Evolutionary conservation across 805 yeast genomes (phyloP).

Genomic region (Tetrapisispora phaffii): DNA sequence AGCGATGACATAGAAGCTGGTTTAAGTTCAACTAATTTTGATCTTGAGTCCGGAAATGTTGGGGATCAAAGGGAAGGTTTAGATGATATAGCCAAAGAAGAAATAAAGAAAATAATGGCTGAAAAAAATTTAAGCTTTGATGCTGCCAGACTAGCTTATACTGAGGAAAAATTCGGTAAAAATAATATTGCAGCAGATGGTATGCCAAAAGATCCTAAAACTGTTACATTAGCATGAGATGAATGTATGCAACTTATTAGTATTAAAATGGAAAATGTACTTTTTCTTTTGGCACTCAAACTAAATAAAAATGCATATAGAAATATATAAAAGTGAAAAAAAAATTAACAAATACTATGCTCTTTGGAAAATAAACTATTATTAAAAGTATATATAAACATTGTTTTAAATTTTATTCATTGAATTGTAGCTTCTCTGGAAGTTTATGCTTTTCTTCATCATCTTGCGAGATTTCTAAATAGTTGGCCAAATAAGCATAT

Average conservation of each 20-base stretch:
- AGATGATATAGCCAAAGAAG: constrained; percentile 42
- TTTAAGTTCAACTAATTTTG: constrained; percentile 48
- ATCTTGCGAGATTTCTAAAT: constrained; percentile 8
- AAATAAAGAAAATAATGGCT: constrained; percentile 47
- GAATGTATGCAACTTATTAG: no score
- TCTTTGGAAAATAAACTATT: no score
- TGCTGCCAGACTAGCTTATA: constrained; percentile 52
- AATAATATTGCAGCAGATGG: constrained; percentile 59
- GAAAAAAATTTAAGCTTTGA: constrained; percentile 46
- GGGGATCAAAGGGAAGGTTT: constrained; percentile 55
- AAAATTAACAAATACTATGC: background rate
- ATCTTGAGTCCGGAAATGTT: constrained; percentile 38
- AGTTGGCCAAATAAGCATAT: constrained; percentile 35
- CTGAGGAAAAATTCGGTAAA: constrained; percentile 35
- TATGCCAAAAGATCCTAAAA: constrained; percentile 55
- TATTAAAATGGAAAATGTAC: no score
- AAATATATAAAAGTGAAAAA: background rate
- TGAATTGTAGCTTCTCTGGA: constrained; percentile 4
- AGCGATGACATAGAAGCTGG: constrained; percentile 48
- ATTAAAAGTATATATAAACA: background rate
- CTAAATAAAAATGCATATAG: no score
- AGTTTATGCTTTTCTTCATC: constrained; percentile 7
- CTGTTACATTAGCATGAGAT: constrained; percentile 36
- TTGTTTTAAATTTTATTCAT: background rate
- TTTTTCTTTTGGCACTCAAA: no score